Conservation (phyloP, 768 basidiomycete genomes). For the Lactarius evosmus region DNA sequence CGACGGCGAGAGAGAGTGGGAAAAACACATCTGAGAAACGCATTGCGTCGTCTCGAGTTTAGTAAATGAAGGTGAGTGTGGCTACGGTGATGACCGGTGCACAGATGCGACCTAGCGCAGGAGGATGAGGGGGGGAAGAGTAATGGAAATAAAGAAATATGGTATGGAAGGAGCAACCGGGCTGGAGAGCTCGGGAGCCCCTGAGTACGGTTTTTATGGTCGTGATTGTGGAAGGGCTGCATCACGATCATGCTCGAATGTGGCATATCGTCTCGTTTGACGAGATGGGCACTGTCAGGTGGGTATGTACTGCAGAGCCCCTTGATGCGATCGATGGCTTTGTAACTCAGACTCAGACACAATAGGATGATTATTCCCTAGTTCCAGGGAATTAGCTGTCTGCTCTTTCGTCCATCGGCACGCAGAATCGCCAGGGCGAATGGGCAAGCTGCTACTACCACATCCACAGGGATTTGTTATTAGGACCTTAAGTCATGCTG, state of each 20-base stretch:
- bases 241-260: not conserved
- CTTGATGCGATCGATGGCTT: not conserved
- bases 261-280: not conserved
- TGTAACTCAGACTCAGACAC: not conserved
- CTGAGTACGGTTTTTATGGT: not conserved
- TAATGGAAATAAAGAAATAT: not conserved
- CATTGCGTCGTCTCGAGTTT: constrained; percentile 1
- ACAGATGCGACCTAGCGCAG: constrained; percentile 23
- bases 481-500: not conserved
- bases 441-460: too few relatives aligned
- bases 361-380: not conserved
- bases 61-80: not conserved
- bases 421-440: not conserved
- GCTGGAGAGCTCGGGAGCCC: not conserved
- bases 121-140: too few relatives aligned
- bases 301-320: not conserved
- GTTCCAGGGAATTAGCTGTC: not conserved
- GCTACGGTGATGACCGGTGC: not conserved
- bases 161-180: constrained; percentile 3
- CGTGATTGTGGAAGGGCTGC: not conserved
- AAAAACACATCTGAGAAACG: constrained; percentile 13
- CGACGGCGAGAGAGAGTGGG: constrained; percentile 6
- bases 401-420: not conserved
- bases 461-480: not conserved
- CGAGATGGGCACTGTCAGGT: not conserved